A percentile compares a stretch with the other conserved stretches of the same genome.
phyloP scores from a whole-genome alignment of 176 grass and related monocot genomes.

The Zea luxurians region DNA sequence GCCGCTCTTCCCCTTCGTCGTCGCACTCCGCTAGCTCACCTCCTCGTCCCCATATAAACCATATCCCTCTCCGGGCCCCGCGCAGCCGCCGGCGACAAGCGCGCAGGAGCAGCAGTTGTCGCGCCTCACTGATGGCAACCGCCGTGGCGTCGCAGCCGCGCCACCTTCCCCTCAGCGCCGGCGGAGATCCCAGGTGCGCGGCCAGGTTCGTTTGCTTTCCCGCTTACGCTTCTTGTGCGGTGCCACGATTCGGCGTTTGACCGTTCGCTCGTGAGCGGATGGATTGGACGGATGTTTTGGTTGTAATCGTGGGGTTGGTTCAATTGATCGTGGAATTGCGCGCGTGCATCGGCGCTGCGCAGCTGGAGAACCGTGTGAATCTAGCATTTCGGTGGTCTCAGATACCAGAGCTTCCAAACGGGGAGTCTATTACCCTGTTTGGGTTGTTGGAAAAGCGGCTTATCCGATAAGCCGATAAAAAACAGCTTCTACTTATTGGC shows the following conservation, averaged over 20 bases:
- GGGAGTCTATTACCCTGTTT: neutral
- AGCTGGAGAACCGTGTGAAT: neutral
- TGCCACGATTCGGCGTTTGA: neutral
- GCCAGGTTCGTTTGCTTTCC: constrained; percentile 31
- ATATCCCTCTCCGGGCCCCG: constrained; percentile 41
- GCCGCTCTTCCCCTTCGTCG: neutral
- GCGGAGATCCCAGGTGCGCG: constrained; percentile 44
- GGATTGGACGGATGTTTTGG: neutral
- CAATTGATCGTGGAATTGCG: neutral
- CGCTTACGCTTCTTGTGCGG: neutral
- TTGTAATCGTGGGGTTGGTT: neutral
- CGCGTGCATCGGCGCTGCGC: neutral
- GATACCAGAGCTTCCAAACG: neutral
- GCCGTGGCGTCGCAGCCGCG: constrained; percentile 54
- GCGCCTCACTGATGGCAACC: constrained; percentile 31
- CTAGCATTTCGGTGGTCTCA: constrained; percentile 31
- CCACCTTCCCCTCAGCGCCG: constrained; percentile 37
- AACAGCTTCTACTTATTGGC: no score
- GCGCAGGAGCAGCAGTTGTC: neutral
- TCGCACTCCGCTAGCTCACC: constrained; percentile 41
- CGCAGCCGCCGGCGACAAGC: constrained; percentile 19
- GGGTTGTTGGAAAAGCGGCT: no score
- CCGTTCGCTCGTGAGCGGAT: neutral
- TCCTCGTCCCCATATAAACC: constrained; percentile 44
- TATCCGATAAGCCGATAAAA: no score